Evolutionary conservation across 495 filamentous ascomycete species (phyloP).

Genomic region (Penicillium bovifimosum): DNA sequence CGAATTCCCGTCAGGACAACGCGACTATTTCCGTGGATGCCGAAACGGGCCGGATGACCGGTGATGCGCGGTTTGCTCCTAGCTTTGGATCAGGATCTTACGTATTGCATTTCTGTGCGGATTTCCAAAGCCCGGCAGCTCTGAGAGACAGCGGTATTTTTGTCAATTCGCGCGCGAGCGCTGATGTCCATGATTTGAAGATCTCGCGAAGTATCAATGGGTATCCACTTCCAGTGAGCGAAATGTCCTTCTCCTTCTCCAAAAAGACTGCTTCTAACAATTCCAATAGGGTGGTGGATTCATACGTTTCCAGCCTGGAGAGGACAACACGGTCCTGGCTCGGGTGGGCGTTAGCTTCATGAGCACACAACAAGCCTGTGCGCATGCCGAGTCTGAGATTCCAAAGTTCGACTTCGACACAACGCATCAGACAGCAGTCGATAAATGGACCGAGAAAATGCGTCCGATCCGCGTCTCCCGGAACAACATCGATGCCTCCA

Average conservation of each 20-base stretch:
- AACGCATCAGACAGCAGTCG: constrained; percentile 37
- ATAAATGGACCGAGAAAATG: constrained; percentile 49
- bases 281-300: constrained; percentile 55
- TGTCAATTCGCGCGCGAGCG: constrained; percentile 38
- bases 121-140: constrained; percentile 50
- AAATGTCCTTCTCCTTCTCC: neutral
- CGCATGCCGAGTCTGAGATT: constrained; percentile 56
- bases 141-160: constrained; percentile 40
- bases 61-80: constrained; percentile 59
- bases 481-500: constrained; percentile 48
- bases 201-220: constrained; percentile 66
- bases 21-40: constrained; percentile 54
- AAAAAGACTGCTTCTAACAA: neutral
- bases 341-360: constrained; percentile 70
- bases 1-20: constrained; percentile 60
- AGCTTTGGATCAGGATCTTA: constrained; percentile 61
- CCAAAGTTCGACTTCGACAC: constrained; percentile 43
- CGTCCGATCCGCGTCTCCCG: constrained; percentile 44
- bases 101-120: constrained; percentile 63
- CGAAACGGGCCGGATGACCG: constrained; percentile 60
- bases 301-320: constrained; percentile 47
- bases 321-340: constrained; percentile 46
- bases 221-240: constrained; percentile 56
- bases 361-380: constrained; percentile 57
- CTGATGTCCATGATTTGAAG: constrained; percentile 49